Base-by-base conservation (phyloP, 306 rosid species). In the Ochetophila trinervis region DNA sequence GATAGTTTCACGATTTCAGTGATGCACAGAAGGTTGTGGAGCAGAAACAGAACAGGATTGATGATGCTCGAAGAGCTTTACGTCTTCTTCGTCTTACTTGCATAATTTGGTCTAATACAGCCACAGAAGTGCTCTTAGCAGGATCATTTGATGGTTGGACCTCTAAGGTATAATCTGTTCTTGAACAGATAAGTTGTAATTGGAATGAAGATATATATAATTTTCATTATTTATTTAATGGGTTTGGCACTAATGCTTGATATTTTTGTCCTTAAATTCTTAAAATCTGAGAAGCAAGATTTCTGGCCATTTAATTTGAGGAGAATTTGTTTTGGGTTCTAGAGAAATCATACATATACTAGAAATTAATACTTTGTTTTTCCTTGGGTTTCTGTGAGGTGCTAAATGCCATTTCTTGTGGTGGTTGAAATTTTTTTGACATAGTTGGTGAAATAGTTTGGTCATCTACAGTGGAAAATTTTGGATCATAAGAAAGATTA, bases 81-180 rank as follows among this genome's bases (percentile, higher is more conserved):
- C 77, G 60, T 36, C 58, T 78, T 65, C 85, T 94, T 69, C 88
- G 79, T 44, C 49, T 74, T 50, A 64, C 86, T 67, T 77, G 81
- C 77, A 74, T 94, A 69, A 84, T 86, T 44, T 94, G 96, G 96
- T 85, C 91, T 19, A 90, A 67, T 78, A 54, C 77, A 55, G 99
- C 95, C 75, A 80, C 96, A 4, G 89, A 86, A 80, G 99, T 94
- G 76, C 80, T 88, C 65, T 71, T 94, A 52, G 73, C 66, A 5
- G 99, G 97, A 66, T 94, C 99, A 27, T 94, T 84, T 68, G 97
- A 94, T 80, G 99, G 99, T 68, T 90, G 99, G 97, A 75, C 90
- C 35, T 68, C 84, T 58, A 81, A 88, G 99, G 96, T 94, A 7
- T 70, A 50, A 51, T 69, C 63, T 71, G 64, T 53, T 52, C 51